Conservation (phyloP, 345 rosid genomes). For the Corchorus capsularis region DNA sequence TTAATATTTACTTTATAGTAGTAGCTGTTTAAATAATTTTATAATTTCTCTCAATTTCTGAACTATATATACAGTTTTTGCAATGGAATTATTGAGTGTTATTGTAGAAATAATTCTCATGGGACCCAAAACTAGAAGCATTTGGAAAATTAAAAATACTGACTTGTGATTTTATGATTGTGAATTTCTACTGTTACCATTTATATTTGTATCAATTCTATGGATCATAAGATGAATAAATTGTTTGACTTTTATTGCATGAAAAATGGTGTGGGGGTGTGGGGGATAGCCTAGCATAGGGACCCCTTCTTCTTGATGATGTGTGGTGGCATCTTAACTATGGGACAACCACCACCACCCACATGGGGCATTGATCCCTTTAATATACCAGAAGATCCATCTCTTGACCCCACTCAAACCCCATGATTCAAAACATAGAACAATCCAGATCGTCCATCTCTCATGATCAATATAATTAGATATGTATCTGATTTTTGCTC, state of each 20-base stretch:
- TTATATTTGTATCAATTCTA: too few species aligned
- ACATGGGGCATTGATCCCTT: slow-evolving; percentile 5
- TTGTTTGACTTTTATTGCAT: background rate
- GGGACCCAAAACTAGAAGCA: background rate
- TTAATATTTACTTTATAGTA: background rate
- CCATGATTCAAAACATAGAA: background rate
- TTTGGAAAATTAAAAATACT: background rate
- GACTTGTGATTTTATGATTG: slow-evolving; percentile 5
- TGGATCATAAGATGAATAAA: background rate
- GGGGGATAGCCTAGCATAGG: background rate
- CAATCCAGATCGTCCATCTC: slow-evolving; percentile 2
- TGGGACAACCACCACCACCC: slow-evolving; percentile 21
- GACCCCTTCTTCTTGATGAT: background rate
- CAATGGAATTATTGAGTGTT: background rate
- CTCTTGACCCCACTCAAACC: background rate
- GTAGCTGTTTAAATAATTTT: background rate
- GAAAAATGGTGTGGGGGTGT: background rate
- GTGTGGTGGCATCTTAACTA: slow-evolving; percentile 10
- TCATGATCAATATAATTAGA: background rate
- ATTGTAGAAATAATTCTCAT: background rate
- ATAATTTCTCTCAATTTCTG: background rate
- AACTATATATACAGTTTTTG: background rate
- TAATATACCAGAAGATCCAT: background rate
- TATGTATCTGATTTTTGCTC: background rate
- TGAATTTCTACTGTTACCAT: background rate